Base-by-base conservation (phyloP, 306 rosid species). In the Echinosophora koreensis region DNA sequence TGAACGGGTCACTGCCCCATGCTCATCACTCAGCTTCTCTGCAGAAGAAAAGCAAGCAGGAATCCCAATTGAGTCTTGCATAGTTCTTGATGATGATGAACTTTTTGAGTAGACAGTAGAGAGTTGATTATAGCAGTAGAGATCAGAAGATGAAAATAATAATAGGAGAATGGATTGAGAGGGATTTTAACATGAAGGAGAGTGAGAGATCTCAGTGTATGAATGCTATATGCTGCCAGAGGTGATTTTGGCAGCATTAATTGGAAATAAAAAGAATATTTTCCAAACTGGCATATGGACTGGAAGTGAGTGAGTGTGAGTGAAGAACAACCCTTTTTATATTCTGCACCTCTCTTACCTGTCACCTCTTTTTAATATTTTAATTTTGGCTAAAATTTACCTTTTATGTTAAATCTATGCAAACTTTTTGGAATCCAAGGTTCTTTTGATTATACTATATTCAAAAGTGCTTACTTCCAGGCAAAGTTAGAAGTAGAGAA, bases 51-150 rank as follows among this genome's bases (percentile, higher is more conserved):
- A 90, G 77, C 95, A 91, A 74, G 94, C 87, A 38, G 92, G 97
- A 63, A 89, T 88, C 34, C 91, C 89, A 57, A 90, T 88, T n/a
- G 92, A 81, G 80, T 89, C 93, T 74, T 90, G 93, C 94, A 91
- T 91, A 15, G 22, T 80, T 50, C 11, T 51, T 73, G 66, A 55
- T 56, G 61, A 55, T 56, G 63, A 67, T 35, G 69, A 72, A 60
- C 56, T 62, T 16, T 32, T 16, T 32, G 35, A 56, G 54, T 12
- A 6, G 3, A 42, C 2, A 54, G 32, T 16, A 6, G 11, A 28
- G 7, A 69, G 51, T 51, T 4, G 68, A 16, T 30, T 17, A 39
- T 54, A 52, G 42, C n/a, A 61, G 18, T 12, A 37, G 66, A 28
- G 15, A 46, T 32, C 30, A 82, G 59, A 64, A 22, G 76, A 27